phyloP scores from a whole-genome alignment of 139 green algal species.

The Chlorella sorokiniana region DNA sequence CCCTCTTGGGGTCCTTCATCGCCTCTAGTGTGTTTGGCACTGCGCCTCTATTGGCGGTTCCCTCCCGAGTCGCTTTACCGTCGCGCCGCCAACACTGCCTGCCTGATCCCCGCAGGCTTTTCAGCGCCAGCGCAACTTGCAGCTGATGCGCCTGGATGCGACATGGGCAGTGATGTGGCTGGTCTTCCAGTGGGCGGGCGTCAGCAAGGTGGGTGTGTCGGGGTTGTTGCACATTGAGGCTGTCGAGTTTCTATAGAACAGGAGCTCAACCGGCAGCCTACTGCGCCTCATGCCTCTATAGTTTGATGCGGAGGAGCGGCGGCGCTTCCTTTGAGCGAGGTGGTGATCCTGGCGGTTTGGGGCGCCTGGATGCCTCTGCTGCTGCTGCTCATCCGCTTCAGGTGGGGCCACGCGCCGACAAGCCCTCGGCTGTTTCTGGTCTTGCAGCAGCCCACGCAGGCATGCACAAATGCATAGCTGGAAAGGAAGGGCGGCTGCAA shows the following conservation, averaged over 20 bases:
- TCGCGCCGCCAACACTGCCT: too few species aligned
- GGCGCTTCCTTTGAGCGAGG: not conserved
- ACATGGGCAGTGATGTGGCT: constrained; percentile 4
- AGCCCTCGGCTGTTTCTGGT: not conserved
- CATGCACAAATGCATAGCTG: not conserved
- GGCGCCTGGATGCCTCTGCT: constrained; percentile 9
- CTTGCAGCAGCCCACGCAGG: not conserved
- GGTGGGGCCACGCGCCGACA: not conserved
- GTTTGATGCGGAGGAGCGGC: not conserved
- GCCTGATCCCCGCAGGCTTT: constrained; percentile 7
- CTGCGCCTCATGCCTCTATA: too few species aligned
- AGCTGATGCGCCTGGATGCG: constrained; percentile 13
- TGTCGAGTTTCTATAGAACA: too few species aligned
- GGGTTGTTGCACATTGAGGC: not conserved
- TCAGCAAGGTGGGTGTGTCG: not conserved
- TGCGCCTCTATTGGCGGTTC: too few species aligned
- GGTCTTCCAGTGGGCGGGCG: not conserved
- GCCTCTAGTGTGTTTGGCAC: too few species aligned
- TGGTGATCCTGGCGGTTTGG: not conserved
- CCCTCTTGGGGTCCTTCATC: too few species aligned
- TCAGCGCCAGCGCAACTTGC: not conserved
- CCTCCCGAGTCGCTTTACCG: too few species aligned
- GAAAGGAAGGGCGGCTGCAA: too few species aligned
- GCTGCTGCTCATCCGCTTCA: constrained; percentile 11
- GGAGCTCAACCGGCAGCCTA: too few species aligned